Conservation (phyloP, 2,329 filamentous ascomycete genomes). For the Neonectria coccinea region DNA sequence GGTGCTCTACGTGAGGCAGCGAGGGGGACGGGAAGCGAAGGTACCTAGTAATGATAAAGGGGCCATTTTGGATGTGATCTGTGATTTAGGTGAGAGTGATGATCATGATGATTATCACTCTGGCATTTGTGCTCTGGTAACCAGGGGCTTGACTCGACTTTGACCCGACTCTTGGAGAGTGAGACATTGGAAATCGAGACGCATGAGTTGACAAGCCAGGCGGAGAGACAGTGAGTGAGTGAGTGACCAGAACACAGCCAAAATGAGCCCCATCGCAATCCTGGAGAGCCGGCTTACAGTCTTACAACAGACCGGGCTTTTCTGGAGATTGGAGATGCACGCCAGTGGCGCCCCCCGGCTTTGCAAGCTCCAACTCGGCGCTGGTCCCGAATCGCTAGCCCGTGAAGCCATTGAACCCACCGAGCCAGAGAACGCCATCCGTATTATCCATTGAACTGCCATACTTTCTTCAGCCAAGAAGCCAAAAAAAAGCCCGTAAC, state of each 20-base stretch:
- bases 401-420: neutral
- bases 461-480: neutral
- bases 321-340: slow-evolving; percentile 29
- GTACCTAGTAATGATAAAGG: neutral
- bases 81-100: neutral
- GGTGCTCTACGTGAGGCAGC: slow-evolving; percentile 14
- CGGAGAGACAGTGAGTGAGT: neutral
- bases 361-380: slow-evolving; percentile 3
- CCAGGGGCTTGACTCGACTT: neutral
- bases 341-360: slow-evolving; percentile 12
- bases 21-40: slow-evolving; percentile 1
- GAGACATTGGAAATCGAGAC: slow-evolving; percentile 19
- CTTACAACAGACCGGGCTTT: slow-evolving; percentile 1
- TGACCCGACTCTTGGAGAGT: slow-evolving; percentile 3
- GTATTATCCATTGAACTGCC: neutral
- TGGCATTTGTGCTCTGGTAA: neutral
- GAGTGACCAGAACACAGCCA: neutral
- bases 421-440: neutral
- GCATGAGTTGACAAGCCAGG: slow-evolving; percentile 2
- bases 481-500: neutral
- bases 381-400: slow-evolving; percentile 8
- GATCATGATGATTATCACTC: neutral
- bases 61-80: slow-evolving; percentile 9
- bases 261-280: neutral
- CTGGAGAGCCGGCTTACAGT: slow-evolving; percentile 1